phyloP scores from a whole-genome alignment of 73 alveolate genomes.

The Symbiodinium pilosum region DNA sequence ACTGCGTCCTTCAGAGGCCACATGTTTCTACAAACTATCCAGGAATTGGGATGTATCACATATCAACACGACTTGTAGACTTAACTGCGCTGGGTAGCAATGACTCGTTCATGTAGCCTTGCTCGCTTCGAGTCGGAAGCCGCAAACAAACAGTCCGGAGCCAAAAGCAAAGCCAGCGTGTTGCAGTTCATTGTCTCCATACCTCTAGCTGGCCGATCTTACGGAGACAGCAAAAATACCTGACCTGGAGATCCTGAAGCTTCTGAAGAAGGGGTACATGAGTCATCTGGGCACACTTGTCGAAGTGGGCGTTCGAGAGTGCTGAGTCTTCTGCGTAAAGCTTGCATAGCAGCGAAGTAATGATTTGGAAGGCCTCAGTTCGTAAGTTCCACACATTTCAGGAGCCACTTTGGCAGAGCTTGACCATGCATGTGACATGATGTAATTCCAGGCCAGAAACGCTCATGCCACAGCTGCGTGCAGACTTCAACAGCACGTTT shows the following conservation, averaged over 20 bases:
- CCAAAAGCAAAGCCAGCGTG: conserved; percentile 32
- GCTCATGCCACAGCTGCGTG: conserved; percentile 78
- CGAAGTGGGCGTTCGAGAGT: conserved; percentile 46
- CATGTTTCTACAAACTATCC: background rate
- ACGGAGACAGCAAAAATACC: too few relatives aligned
- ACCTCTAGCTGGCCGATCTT: too few relatives aligned
- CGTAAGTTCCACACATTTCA: background rate
- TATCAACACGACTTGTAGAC: too few relatives aligned
- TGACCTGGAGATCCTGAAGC: too few relatives aligned
- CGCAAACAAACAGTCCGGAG: conserved; percentile 66
- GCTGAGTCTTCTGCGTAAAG: conserved; percentile 19
- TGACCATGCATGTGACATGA: background rate
- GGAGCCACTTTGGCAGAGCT: background rate
- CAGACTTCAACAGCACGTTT: conserved; percentile 45
- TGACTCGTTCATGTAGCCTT: conserved; percentile 31
- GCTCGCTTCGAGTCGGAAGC: conserved; percentile 44
- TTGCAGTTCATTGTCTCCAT: conserved; percentile 24
- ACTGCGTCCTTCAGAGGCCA: background rate
- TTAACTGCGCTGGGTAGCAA: conserved; percentile 24
- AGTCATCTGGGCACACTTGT: conserved; percentile 66
- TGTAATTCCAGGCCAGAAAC: background rate
- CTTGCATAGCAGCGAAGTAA: conserved; percentile 55
- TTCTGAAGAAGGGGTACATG: conserved; percentile 3
- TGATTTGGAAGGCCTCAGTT: conserved; percentile 73
- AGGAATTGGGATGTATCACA: background rate